These are phyloP conservation scores for Diaporthe citrichinensis DNA, from an alignment of 2,329 filamentous ascomycete species.

Conservation along the genomic window DNA sequence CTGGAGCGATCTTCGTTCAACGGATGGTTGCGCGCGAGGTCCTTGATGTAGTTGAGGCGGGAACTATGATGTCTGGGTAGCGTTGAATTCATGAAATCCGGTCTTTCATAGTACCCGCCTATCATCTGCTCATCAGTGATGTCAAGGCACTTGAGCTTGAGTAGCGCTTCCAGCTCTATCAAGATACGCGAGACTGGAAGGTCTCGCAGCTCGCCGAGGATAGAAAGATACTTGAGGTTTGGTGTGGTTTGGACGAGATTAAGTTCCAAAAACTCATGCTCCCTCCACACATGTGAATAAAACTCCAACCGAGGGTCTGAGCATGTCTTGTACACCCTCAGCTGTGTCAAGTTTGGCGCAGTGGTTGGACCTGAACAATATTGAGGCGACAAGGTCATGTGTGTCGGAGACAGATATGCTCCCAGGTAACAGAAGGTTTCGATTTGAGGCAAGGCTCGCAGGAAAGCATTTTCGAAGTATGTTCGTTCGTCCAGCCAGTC, in stretches of 20 bases:
- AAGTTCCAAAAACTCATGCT: accelerated
- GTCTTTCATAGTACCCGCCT: not conserved
- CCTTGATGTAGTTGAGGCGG: not conserved
- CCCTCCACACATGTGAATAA: accelerated
- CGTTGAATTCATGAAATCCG: no score
- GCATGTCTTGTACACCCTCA: not conserved
- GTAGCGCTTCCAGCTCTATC: not conserved
- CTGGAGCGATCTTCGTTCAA: not conserved
- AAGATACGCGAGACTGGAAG: not conserved
- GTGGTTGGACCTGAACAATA: no score
- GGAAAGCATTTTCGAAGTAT: no score
- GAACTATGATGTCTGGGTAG: no score
- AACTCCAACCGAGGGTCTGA: not conserved
- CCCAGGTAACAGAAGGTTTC: no score
- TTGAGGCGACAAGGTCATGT: no score
- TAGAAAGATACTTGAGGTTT: not conserved
- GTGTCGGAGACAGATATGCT: no score
- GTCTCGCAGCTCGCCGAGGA: not conserved
- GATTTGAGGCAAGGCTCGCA: no score
- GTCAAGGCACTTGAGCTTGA: not conserved
- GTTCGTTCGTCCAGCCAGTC: no score
- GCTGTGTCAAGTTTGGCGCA: not conserved
- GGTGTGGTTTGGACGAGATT: not conserved
- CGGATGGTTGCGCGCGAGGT: no score
- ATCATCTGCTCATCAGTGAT: not conserved